Evolutionary conservation across 352 stramenopile species (phyloP).

Genomic region (Peronospora belbahrii): DNA sequence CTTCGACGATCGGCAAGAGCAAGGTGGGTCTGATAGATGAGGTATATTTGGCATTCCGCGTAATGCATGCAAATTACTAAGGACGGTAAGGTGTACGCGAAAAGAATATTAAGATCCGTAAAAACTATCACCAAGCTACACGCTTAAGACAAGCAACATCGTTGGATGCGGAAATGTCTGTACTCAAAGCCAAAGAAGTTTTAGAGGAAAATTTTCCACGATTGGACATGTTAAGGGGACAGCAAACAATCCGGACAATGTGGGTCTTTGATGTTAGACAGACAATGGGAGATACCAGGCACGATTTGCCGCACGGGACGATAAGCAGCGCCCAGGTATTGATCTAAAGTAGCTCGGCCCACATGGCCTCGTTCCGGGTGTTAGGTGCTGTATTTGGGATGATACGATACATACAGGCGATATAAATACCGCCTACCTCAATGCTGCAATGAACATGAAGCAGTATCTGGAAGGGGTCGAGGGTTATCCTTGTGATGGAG

Average conservation of each 20-base stretch:
- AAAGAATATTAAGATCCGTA: neutral
- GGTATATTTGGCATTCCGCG: too few species aligned
- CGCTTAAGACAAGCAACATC: neutral
- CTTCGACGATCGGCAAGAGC: too few species aligned
- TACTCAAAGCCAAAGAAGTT: neutral
- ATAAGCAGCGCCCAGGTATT: slow-evolving; percentile 8
- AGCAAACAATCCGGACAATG: slow-evolving; percentile 5
- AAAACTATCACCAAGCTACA: neutral
- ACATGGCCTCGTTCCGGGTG: slow-evolving; percentile 4
- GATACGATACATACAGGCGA: neutral
- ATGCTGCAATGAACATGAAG: neutral
- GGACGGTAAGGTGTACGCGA: too few species aligned
- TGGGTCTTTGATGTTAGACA: slow-evolving; percentile 5
- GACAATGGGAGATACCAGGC: slow-evolving; percentile 2
- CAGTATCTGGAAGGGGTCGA: slow-evolving; percentile 3
- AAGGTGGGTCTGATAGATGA: too few species aligned
- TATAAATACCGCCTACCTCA: slow-evolving; percentile 2
- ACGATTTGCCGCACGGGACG: neutral
- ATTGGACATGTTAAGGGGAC: neutral
- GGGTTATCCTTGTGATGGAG: neutral
- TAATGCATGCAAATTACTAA: too few species aligned
- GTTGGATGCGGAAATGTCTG: slow-evolving; percentile 1
- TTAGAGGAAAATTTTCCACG: neutral
- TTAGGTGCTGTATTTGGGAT: slow-evolving; percentile 1
- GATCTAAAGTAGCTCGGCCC: neutral